Percentiles rank a stretch among this genome's conserved stretches.
Conservation (phyloP, 2,329 filamentous ascomycete genomes). For the Diaporthe sp. region DNA sequence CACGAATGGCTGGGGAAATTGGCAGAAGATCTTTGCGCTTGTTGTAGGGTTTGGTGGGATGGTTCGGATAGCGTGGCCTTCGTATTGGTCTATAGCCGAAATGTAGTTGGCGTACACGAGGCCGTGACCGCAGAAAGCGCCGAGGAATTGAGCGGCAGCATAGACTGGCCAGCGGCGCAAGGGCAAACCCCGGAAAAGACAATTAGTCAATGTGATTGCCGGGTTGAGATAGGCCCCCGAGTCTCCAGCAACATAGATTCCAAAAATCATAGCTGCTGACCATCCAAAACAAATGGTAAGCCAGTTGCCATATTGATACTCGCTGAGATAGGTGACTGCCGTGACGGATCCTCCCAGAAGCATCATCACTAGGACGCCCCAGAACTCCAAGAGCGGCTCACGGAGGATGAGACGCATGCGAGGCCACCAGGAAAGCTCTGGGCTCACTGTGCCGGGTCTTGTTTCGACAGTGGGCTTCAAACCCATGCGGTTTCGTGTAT, state of each 20-base stretch:
- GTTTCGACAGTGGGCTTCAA: neutral
- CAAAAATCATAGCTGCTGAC: conserved; percentile 24
- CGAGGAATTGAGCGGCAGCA: neutral
- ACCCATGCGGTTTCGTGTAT: neutral
- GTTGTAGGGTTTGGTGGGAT: conserved; percentile 6
- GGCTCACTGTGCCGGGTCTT: neutral
- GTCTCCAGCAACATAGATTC: conserved; percentile 22
- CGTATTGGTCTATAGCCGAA: conserved; percentile 22
- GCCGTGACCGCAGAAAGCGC: conserved; percentile 15
- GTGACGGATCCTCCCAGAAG: conserved; percentile 7
- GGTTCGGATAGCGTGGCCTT: conserved; percentile 6
- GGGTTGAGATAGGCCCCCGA: conserved; percentile 24
- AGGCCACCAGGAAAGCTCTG: conserved; percentile 7
- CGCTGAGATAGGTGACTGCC: conserved; percentile 20
- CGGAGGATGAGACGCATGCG: conserved; percentile 11
- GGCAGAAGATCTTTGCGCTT: conserved; percentile 26
- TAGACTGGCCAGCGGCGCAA: conserved; percentile 20
- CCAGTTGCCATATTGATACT: conserved; percentile 9
- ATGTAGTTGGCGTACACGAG: conserved; percentile 24
- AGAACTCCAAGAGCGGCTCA: conserved; percentile 21
- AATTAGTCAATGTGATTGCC: conserved; percentile 24
- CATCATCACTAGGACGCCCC: conserved; percentile 14
- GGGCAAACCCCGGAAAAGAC: conserved; percentile 20
- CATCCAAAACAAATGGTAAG: conserved; percentile 22
- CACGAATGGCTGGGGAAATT: conserved; percentile 16